Conservation (phyloP, 352 stramenopile species). For the Globisporangium megalacanthum region DNA sequence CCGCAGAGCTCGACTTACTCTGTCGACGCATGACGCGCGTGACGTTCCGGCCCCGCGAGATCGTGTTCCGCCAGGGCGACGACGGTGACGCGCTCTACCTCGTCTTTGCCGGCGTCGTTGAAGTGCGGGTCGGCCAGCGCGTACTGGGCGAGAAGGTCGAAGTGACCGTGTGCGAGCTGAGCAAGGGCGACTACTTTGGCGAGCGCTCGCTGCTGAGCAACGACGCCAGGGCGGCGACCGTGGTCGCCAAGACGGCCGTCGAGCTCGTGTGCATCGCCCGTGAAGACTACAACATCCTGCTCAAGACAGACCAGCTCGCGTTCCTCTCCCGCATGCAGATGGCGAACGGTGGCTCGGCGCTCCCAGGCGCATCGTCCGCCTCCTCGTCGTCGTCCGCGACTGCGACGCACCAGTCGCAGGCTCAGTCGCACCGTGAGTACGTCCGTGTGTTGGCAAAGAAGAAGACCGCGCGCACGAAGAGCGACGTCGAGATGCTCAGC, state of each 20-base stretch:
- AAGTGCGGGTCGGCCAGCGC: constrained; percentile 55
- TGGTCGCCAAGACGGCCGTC: constrained; percentile 40
- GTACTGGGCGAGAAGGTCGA: constrained; percentile 59
- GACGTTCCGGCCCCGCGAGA: constrained; percentile 40
- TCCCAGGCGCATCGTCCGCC: not conserved
- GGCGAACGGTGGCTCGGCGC: constrained; percentile 22
- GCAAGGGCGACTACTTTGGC: constrained; percentile 68
- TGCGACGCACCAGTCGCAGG: constrained; percentile 21
- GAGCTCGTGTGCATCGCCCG: constrained; percentile 66
- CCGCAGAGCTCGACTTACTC: constrained; percentile 50
- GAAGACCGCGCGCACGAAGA: constrained; percentile 34
- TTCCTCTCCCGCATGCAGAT: constrained; percentile 65
- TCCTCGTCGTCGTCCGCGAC: too few relatives aligned
- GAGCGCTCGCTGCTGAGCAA: constrained; percentile 61
- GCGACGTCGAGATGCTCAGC: constrained; percentile 55
- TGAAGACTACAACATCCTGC: constrained; percentile 68
- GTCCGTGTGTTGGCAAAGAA: constrained; percentile 52
- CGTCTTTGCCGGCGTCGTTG: constrained; percentile 53
- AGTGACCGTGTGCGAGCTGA: constrained; percentile 59
- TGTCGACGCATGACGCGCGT: constrained; percentile 55
- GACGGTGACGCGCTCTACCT: constrained; percentile 73
- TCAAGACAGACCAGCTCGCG: constrained; percentile 64
- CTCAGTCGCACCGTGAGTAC: constrained; percentile 46
- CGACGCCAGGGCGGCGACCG: constrained; percentile 51
- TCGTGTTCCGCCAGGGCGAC: constrained; percentile 64